Conservation (phyloP, 2,329 filamentous ascomycete genomes). For the Curvularia verruculosa region DNA sequence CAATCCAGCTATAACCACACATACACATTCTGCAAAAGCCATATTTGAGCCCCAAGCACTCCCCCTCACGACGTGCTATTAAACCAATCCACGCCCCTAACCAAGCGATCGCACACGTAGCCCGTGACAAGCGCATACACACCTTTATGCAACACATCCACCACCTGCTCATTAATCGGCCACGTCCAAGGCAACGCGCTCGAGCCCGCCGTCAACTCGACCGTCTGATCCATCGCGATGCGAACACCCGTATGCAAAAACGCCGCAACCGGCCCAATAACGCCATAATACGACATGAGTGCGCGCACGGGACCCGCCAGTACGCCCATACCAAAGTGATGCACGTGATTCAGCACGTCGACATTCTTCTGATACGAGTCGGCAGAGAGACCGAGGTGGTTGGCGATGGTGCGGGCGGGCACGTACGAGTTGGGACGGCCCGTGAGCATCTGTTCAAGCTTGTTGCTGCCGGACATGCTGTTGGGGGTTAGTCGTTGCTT, state of each 20-base stretch:
- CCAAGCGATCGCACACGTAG: constrained; percentile 31
- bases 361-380: constrained; percentile 19
- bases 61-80: constrained; percentile 1
- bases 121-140: constrained; percentile 37
- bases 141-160: constrained; percentile 41
- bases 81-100: constrained; percentile 30
- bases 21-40: neutral
- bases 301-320: constrained; percentile 34
- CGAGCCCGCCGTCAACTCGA: constrained; percentile 39
- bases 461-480: constrained; percentile 34
- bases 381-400: constrained; percentile 31
- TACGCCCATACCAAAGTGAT: constrained; percentile 42
- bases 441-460: constrained; percentile 39
- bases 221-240: constrained; percentile 37
- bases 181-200: constrained; percentile 43
- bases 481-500: too few relatives aligned
- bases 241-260: constrained; percentile 40
- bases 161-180: constrained; percentile 43
- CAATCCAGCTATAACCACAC: too few relatives aligned
- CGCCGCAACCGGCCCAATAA: constrained; percentile 40
- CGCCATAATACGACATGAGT: constrained; percentile 39
- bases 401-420: constrained; percentile 36
- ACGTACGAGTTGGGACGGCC: constrained; percentile 40
- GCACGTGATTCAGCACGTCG: constrained; percentile 34
- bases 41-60: neutral